Conservation (phyloP, 1,284 basidiomycete genomes). For the Trichosporon sp. region DNA sequence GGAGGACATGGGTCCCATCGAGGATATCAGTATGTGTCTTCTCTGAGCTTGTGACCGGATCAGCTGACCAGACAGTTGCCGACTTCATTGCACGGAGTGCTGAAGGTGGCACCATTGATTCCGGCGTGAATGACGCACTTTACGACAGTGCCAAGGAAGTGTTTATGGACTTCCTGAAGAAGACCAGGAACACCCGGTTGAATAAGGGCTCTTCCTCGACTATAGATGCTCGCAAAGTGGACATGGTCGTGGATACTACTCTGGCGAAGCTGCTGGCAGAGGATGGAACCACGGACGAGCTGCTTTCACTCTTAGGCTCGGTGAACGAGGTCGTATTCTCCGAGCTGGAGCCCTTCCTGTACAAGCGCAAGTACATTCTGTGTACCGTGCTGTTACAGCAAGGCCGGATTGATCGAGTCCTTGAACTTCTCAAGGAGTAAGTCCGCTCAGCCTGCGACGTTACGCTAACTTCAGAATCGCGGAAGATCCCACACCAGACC, state of each 20-base stretch:
- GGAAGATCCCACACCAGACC: constrained; percentile 65
- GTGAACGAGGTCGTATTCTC: constrained; percentile 59
- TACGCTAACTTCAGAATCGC: constrained; percentile 56
- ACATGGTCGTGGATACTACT: constrained; percentile 68
- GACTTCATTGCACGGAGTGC: constrained; percentile 12
- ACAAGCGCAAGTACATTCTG: constrained; percentile 61
- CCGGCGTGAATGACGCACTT: constrained; percentile 24
- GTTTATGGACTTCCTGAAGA: constrained; percentile 48
- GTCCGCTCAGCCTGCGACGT: constrained; percentile 29
- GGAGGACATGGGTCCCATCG: constrained; percentile 34
- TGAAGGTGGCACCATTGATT: background rate
- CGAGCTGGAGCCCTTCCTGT: constrained; percentile 64
- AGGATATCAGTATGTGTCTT: constrained; percentile 49
- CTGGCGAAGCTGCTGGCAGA: constrained; percentile 68
- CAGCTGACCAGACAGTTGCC: constrained; percentile 10
- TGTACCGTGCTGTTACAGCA: constrained; percentile 61
- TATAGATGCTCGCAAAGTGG: constrained; percentile 45
- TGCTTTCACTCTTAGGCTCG: constrained; percentile 60
- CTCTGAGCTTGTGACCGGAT: background rate
- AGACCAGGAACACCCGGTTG: constrained; percentile 43
- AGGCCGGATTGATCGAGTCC: constrained; percentile 59
- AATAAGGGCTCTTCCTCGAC: constrained; percentile 41
- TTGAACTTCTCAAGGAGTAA: constrained; percentile 68
- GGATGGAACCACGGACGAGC: constrained; percentile 60
- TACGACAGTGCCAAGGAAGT: constrained; percentile 43